phyloP scores from a whole-genome alignment of 2,329 filamentous ascomycete species.

The Fusarium beomiforme region DNA sequence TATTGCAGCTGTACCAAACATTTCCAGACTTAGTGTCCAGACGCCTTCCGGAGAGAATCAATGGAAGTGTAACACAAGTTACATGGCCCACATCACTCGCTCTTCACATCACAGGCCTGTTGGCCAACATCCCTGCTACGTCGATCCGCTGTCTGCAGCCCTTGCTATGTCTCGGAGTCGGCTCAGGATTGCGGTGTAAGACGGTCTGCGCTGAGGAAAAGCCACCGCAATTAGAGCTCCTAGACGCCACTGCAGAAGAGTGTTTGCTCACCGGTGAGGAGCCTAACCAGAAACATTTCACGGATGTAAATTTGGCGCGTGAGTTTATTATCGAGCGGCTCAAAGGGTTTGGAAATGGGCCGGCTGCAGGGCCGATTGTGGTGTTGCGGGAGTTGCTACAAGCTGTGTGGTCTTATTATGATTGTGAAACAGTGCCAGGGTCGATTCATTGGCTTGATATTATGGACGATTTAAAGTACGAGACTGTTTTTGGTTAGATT shows the following conservation, averaged over 20 bases:
- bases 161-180: conserved; percentile 17
- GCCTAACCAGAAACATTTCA: background rate
- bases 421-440: conserved; percentile 20
- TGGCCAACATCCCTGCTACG: conserved; percentile 3
- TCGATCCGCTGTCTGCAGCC: conserved; percentile 25
- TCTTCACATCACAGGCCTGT: conserved; percentile 16
- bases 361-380: conserved; percentile 18
- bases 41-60: conserved; percentile 39
- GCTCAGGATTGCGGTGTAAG: conserved; percentile 19
- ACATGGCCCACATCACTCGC: conserved; percentile 29
- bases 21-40: conserved; percentile 48
- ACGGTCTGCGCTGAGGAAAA: conserved; percentile 2
- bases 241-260: background rate
- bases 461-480: conserved; percentile 25
- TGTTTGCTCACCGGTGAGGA: background rate
- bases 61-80: conserved; percentile 5
- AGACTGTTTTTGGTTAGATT: conserved; percentile 32
- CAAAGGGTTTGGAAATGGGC: background rate
- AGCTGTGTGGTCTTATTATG: conserved; percentile 27
- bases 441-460: conserved; percentile 25
- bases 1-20: conserved; percentile 53
- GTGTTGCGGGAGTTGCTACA: conserved; percentile 23
- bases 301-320: conserved; percentile 9
- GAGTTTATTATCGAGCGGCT: conserved; percentile 24
- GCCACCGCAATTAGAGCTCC: background rate